A percentile compares a stretch with the other conserved stretches of the same genome.
These are phyloP conservation scores for Neurospora sp. DNA, from an alignment of 2,329 filamentous ascomycete genomes.

Conservation along the genomic window DNA sequence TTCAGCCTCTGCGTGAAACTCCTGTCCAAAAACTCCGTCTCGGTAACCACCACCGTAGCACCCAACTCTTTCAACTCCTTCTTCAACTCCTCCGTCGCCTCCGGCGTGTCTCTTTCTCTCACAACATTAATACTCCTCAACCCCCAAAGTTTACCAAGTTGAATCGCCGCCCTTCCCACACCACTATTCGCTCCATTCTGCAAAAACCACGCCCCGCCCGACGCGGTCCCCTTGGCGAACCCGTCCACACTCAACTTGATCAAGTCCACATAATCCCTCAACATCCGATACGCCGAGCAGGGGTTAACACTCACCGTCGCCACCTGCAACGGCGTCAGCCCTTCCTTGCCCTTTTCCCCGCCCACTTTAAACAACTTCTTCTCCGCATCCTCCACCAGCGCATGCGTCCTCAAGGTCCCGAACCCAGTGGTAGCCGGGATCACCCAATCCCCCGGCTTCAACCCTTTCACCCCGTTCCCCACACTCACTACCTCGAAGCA, in stretches of 20 bases:
- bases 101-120: conserved; percentile 55
- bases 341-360: conserved; percentile 43
- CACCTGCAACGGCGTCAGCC: conserved; percentile 65
- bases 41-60: conserved; percentile 47
- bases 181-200: conserved; percentile 96
- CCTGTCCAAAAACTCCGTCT: conserved; percentile 42
- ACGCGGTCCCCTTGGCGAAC: conserved; percentile 31
- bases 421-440: conserved; percentile 76
- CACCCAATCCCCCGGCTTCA: conserved; percentile 82
- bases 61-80: conserved; percentile 45
- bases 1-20: conserved; percentile 51
- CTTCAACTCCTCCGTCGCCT: conserved; percentile 52
- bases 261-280: conserved; percentile 62
- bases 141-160: conserved; percentile 78
- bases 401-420: conserved; percentile 93
- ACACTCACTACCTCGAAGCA: conserved; percentile 78
- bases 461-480: conserved; percentile 42
- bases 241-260: conserved; percentile 35
- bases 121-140: conserved; percentile 86
- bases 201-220: conserved; percentile 83
- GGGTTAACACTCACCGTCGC: conserved; percentile 90
- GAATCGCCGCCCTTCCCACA: conserved; percentile 84
- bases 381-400: conserved; percentile 46
- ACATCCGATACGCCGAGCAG: conserved; percentile 87
- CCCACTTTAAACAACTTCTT: conserved; percentile 55